Evolutionary conservation across 2,329 filamentous ascomycete species (phyloP), one percentile per base, ranked within the genome.

Genomic region (Clonostachys chloroleuca): DNA sequence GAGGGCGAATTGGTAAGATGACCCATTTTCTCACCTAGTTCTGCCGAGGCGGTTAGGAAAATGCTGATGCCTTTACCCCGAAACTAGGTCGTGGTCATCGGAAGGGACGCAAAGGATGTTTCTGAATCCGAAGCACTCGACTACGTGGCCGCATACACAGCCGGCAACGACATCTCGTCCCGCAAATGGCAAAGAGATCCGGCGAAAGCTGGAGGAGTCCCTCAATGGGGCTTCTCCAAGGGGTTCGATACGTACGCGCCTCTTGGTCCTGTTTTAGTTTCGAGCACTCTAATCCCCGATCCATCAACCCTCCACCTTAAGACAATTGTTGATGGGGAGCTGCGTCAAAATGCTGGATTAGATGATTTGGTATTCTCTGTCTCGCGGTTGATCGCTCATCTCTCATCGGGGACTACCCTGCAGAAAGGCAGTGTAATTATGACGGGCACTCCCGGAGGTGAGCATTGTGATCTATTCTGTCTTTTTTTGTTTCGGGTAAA

Each of bases 201-300:
- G 0, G 59, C 58, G 0, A 61, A 70, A 3, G 77, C 77, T 0
- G 77, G 77, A 0, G 66, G 61, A 1, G 73, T 81, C 0, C 78
- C 77, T 0, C 79, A 83, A 55, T 81, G 75, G 73, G 69, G 72
- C 0, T 82, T 80, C 51, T 71, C 67, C 14, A 81, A 82, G 52
- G 74, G 76, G 0, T 82, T 82, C 46, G 77, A 83, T 51, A 77
- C 69, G 0, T 81, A 68, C 51, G 74, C 74, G 1, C 80, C 78
- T 0, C 47, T 82, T 0, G 78, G 78, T 0, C 78, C 78, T 0
- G 51, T 36, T 1, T 59, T 82, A 1, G 73, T 81, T 0, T 61
- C 62, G 2, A 59, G 63, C 0, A 58, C 59, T 2, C 47, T 77
- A 1, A 56, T 81, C 1, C 56, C 60, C 0, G 70, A 77, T 45